Percentiles rank a stretch among this genome's conserved stretches.
Evolutionary conservation across 495 filamentous ascomycete species (phyloP).

Genomic region (Aspergillus wentii): DNA sequence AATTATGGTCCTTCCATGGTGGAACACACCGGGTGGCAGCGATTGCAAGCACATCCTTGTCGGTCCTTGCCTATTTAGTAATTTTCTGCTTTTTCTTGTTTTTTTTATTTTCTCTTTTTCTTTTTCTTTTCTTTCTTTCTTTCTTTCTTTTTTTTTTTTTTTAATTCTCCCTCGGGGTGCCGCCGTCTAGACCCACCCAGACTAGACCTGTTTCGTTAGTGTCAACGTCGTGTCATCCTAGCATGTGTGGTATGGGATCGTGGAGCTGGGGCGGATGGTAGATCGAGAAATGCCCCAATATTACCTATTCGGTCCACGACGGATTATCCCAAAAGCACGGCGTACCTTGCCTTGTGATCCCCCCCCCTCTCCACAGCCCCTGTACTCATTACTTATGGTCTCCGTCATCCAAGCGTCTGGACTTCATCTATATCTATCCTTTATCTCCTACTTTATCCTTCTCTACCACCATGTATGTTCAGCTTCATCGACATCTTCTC

Average conservation of each 20-base stretch:
- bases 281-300: constrained; percentile 27
- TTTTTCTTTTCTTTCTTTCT: not conserved
- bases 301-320: constrained; percentile 6
- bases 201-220: constrained; percentile 36
- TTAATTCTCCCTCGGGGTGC: no score
- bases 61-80: not conserved
- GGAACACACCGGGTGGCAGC: no score
- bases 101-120: constrained; percentile 1
- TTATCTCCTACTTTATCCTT: constrained; percentile 4
- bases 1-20: no score
- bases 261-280: constrained; percentile 36
- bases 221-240: constrained; percentile 44
- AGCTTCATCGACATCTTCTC: not conserved
- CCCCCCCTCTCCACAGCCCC: constrained; percentile 5
- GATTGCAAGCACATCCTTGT: no score
- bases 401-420: no score
- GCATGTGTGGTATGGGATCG: constrained; percentile 34
- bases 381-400: no score
- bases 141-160: not conserved
- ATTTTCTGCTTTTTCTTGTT: constrained; percentile 5
- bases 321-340: constrained; percentile 1
- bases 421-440: constrained; percentile 12
- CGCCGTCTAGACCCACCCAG: no score
- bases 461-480: constrained; percentile 4
- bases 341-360: constrained; percentile 25